Conservation (phyloP, 805 yeast genomes). For the Cyberlindnera euphorbiiphila region DNA sequence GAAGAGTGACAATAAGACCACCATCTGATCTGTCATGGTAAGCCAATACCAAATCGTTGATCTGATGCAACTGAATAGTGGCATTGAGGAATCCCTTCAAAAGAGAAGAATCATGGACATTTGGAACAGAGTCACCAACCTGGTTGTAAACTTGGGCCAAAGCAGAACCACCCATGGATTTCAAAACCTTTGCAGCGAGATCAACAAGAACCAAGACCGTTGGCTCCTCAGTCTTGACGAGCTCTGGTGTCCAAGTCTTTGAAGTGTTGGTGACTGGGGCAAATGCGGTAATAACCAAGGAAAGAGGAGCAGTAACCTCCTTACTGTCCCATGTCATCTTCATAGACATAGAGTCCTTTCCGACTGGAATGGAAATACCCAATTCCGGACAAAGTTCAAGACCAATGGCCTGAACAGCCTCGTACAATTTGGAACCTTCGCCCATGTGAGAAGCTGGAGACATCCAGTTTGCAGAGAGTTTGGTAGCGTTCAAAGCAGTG, state of each 20-base stretch:
- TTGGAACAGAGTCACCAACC: constrained; percentile 80
- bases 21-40: constrained; percentile 98
- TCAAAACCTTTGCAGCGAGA: constrained; percentile 49
- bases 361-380: constrained; percentile 93
- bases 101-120: constrained; percentile 62
- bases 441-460: constrained; percentile 93
- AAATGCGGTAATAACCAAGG: constrained; percentile 87
- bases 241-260: constrained; percentile 92
- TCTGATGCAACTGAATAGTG: constrained; percentile 65
- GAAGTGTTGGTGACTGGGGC: constrained; percentile 82
- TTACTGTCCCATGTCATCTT: constrained; percentile 94
- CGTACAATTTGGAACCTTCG: constrained; percentile 92
- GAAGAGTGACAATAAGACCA: constrained; percentile 78
- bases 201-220: constrained; percentile 77
- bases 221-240: constrained; percentile 47
- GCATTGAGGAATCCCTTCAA: constrained; percentile 71
- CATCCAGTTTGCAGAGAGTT: constrained; percentile 99
- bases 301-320: constrained; percentile 93
- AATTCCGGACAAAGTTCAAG: constrained; percentile 90
- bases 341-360: constrained; percentile 99
- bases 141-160: constrained; percentile 89
- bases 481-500: constrained; percentile 65
- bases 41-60: constrained; percentile 58
- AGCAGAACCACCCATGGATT: constrained; percentile 88
- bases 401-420: constrained; percentile 96